Base-by-base conservation (phyloP, 352 stramenopile species). In the Globisporangium nagaii region DNA sequence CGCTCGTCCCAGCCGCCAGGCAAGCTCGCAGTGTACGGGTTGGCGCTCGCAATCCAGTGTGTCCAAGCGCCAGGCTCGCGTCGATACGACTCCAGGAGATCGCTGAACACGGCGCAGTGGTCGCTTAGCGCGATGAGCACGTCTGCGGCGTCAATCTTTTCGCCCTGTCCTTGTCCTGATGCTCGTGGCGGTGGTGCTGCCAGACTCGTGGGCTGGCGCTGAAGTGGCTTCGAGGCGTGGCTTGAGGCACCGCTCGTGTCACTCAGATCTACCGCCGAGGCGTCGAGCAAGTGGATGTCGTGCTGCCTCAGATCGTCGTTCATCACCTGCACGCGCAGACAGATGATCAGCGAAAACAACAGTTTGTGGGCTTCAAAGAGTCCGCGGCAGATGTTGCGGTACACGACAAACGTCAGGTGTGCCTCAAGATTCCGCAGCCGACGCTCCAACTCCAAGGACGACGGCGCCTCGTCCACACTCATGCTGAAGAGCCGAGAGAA, bases 301-400 rank as follows among this genome's bases (percentile, higher is more conserved):
- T 45, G 12, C 9, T 60, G 44, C 0, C 34, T 32, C 5, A 96
- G 70, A 12, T 78, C 53, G 4, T 54, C 63, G 4, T 66, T 56
- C 28, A 80, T 60, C 5, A 84, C 55, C 24, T 96, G 62, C 4
- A 86, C 67, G 28, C 70, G 70, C 19, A 88, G 53, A 44, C 71
- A 64, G 40, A 91, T 68, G 5, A 90, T 36, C 2, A 86, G 56
- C 12, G 82, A 71, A 42, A 93, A 88, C 0, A 92, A 65, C 3
- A 85, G 50, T 32, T 82, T 81, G 50, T 92, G 77, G 0, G 60
- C 63, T 50, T 87, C 68, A 36, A 90, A 91, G 8, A 93, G 60
- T 1, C 80, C 74, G 7, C 79, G 79, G 10, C 74, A 79, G 40
- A 93, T 84, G 57, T 90, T 92, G 6, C 65, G 64, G 20, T 86